Evolutionary conservation across 192 early-diverging fungal species (phyloP).

Genomic region (Gorgonomyces haynaldii): DNA sequence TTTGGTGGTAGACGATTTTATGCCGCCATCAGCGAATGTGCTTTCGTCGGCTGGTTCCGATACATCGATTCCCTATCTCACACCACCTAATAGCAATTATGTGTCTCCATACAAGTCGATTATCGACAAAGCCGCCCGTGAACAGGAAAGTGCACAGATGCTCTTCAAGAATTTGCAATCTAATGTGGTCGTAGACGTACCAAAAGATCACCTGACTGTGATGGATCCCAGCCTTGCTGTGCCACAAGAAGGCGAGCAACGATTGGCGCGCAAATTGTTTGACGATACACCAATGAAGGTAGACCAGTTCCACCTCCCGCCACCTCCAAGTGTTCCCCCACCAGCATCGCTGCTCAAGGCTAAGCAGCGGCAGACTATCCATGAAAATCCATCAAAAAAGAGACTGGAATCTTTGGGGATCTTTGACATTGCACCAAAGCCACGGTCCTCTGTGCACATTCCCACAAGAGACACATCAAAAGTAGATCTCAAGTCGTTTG

Average conservation of each 20-base stretch:
- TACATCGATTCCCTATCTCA: not conserved
- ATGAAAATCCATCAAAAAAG: too few species aligned
- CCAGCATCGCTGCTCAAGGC: too few species aligned
- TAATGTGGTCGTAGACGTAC: not conserved
- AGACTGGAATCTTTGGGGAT: slow-evolving; percentile 7
- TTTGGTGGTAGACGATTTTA: too few species aligned
- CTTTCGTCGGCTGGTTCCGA: too few species aligned
- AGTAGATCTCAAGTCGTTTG: not conserved
- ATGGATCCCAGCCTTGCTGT: too few species aligned
- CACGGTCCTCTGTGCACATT: not conserved
- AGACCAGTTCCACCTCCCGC: too few species aligned
- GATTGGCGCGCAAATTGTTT: too few species aligned
- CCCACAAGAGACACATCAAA: not conserved
- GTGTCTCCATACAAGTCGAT: not conserved
- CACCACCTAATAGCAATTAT: not conserved
- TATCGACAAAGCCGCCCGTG: not conserved
- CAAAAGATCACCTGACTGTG: not conserved
- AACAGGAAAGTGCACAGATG: not conserved
- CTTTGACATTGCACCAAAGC: slow-evolving; percentile 5
- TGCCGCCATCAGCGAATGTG: too few species aligned
- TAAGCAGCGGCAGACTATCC: too few species aligned
- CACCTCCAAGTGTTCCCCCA: too few species aligned
- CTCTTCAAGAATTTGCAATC: not conserved
- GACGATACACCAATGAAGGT: too few species aligned
- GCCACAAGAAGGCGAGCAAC: too few species aligned